phyloP scores from a whole-genome alignment of 495 filamentous ascomycete genomes.

The Trichoderma gamsii region DNA sequence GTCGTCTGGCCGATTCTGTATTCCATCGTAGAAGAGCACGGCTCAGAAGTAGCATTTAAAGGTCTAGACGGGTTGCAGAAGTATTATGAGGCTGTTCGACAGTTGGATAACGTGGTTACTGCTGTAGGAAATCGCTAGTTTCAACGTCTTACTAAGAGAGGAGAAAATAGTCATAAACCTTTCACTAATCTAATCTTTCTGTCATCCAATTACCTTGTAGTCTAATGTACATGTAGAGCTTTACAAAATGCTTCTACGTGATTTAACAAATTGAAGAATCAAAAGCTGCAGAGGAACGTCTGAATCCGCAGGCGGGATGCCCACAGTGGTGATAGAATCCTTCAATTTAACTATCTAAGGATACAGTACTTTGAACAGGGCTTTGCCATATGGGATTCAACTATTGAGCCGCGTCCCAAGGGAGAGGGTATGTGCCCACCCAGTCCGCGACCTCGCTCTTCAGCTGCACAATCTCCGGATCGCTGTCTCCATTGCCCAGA shows the following conservation, averaged over 20 bases:
- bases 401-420: slow-evolving; percentile 55
- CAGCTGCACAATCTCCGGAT: slow-evolving; percentile 79
- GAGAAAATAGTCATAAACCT: background rate
- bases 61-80: slow-evolving; percentile 40
- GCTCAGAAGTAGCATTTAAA: slow-evolving; percentile 23
- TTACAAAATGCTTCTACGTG: too few relatives aligned
- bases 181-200: background rate
- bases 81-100: slow-evolving; percentile 38
- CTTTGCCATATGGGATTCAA: background rate
- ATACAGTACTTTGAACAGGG: too few relatives aligned
- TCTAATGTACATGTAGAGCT: background rate
- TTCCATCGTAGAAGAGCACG: slow-evolving; percentile 41
- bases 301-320: too few relatives aligned
- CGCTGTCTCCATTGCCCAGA: slow-evolving; percentile 73
- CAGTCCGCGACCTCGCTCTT: slow-evolving; percentile 89
- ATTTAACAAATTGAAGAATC: too few relatives aligned
- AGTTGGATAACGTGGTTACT: slow-evolving; percentile 34
- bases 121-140: background rate
- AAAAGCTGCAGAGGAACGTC: too few relatives aligned
- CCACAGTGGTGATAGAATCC: background rate
- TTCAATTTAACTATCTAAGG: background rate
- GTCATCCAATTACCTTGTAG: background rate
- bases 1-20: slow-evolving; percentile 66
- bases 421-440: slow-evolving; percentile 87
- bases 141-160: background rate